Percentiles rank a stretch among this genome's conserved stretches.
phyloP scores from a whole-genome alignment of 371 early-diverging fungal species.

The Rhizopus sp. region DNA sequence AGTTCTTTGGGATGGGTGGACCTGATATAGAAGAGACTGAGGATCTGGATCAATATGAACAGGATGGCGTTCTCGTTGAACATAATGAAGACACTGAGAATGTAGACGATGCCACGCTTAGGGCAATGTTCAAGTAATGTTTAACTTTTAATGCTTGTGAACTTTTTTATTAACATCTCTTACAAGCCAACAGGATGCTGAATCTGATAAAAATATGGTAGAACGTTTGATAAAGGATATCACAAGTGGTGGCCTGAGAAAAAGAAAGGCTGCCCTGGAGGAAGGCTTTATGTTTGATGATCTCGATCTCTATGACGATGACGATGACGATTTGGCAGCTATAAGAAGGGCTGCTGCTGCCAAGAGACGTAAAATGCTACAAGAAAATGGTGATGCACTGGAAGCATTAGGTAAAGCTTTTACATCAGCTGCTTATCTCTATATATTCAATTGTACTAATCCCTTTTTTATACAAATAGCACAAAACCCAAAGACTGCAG shows the following conservation, averaged over 20 bases:
- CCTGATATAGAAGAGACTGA: constrained; percentile 35
- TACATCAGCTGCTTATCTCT: neutral
- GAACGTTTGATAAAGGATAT: constrained; percentile 48
- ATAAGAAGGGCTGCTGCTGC: constrained; percentile 36
- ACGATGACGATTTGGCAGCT: constrained; percentile 43
- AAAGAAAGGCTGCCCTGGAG: constrained; percentile 39
- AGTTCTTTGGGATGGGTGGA: constrained; percentile 48
- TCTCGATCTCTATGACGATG: constrained; percentile 41
- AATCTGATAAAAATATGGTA: constrained; percentile 43
- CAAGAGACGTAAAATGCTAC: constrained; percentile 33
- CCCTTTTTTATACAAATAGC: constrained; percentile 19
- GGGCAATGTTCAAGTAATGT: constrained; percentile 37
- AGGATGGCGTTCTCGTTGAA: constrained; percentile 47
- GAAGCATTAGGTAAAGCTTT: constrained; percentile 27
- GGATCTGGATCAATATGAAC: constrained; percentile 43
- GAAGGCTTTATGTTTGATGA: constrained; percentile 44
- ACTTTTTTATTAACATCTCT: neutral
- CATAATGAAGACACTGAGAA: constrained; percentile 39
- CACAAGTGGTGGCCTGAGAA: constrained; percentile 44
- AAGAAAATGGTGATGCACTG: constrained; percentile 27
- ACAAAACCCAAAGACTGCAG: constrained; percentile 43
- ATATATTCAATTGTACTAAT: too few relatives aligned
- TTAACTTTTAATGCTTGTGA: neutral
- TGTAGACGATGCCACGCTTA: constrained; percentile 37
- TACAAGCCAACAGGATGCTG: constrained; percentile 35